Evolutionary conservation across 768 basidiomycete genomes (phyloP), one percentile per base, ranked within the genome.

Genomic region (Hericium rajendrae): DNA sequence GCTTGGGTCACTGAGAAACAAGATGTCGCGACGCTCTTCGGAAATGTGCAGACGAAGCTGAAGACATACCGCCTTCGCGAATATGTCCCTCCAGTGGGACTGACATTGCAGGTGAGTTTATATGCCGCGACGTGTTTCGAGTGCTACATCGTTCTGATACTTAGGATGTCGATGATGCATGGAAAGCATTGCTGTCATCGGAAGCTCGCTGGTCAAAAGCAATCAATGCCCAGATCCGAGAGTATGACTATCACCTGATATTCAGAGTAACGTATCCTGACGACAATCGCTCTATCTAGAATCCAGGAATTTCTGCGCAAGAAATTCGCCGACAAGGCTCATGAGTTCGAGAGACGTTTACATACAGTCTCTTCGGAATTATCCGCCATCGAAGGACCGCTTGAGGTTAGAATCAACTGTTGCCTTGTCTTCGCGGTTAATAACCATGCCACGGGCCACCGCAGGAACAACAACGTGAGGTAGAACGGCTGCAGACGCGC

Each of bases 41-140:
- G 89, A 3, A 95, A 97, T 66, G 85, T 99, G 28, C 91, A 94
- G 69, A 95, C 92, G 0, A 97, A 98, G 71, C 73, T 98, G 56
- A 81, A 79, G 70, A 98, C 94, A 22, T 98, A 98, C 73, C 83
- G 86, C 10, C 68, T 99, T 63, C 76, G 83, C 58, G 84, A 90
- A 65, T 98, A 94, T 69, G 77, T 85, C 22, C 94, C 97, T 12
- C 82, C 85, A 2, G 67, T 71, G 3, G 93, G 90, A 2, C 72
- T 93, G 18, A 73, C 83, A 22, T 76, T 86, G 32, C 72, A 76
- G 38, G 84, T 83, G 60, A 51, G 78, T 67, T 15, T 41, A 18
- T 39, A 13, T n/a, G 43, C 43, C 32, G 43, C 12, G 22, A n/a
- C 12, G 9, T 15, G 43, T 46, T 16, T 46, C 43, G 6, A 32